Evolutionary conservation across 2,329 filamentous ascomycete genomes (phyloP), one percentile per base, ranked within the genome.

Genomic region (Ceratocystis eucalypticola): DNA sequence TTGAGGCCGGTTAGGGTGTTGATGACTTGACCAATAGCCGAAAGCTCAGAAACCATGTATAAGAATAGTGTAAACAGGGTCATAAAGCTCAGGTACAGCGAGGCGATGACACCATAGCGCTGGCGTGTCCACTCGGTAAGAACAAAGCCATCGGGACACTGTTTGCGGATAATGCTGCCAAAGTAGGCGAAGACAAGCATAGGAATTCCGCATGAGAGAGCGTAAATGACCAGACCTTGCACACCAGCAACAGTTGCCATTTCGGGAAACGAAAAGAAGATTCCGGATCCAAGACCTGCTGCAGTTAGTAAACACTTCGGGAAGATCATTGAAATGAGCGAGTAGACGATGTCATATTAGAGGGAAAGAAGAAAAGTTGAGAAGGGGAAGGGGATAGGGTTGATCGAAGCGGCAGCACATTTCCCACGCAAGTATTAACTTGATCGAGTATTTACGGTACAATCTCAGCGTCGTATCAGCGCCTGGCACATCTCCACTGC

Each of bases 351-450:
- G 41, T 10, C 22, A 65, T 55, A 62, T 28, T 12, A 46, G 25
- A 50, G 15, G 22, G 41, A 33, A 59, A 69, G 41, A 63, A 68
- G 65, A 20, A 25, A 5, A 46, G 62, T 22, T 72, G 65, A 69
- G 70, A 65, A 71, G 71, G 69, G 70, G 69, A 69, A 71, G 70
- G 69, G 68, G 71, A 70, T 71, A 72, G 74, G 72, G 71, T 73
- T 75, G 76, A 74, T 78, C 77, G 79, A 84, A 90, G 88, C 88
- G 89, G 89, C 89, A 92, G 88, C 89, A 93, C 89, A 82, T 92
- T 93, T 88, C 89, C 87, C 89, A 93, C 89, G 89, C 89, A 94
- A 94, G 89, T 88, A 91, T 93, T 94, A 93, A 89, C 89, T 94
- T 94, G 89, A 89, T 94, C 89, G 89, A 93, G 89, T 93, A 86